phyloP scores from a whole-genome alignment of 495 filamentous ascomycete species.

The Xylaria curta region DNA sequence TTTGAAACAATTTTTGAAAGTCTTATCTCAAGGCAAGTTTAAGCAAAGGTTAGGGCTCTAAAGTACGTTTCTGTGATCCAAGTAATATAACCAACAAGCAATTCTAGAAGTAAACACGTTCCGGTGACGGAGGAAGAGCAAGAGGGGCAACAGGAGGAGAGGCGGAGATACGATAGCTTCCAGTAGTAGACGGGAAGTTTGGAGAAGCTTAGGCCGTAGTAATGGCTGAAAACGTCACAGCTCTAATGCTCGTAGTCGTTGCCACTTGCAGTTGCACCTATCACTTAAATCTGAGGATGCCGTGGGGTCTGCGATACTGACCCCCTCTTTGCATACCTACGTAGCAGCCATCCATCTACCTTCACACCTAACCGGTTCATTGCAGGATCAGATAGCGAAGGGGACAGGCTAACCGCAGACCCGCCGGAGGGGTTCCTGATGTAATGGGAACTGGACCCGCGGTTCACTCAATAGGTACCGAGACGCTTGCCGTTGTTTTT shows the following conservation, averaged over 20 bases:
- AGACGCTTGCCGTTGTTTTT: slow-evolving; percentile 9
- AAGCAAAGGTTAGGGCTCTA: neutral
- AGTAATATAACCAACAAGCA: neutral
- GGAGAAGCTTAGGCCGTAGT: neutral
- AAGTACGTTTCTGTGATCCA: neutral
- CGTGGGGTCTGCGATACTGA: neutral
- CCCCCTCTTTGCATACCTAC: neutral
- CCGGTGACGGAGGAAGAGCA: neutral
- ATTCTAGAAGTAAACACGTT: neutral
- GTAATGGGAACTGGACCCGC: neutral
- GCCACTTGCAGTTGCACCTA: neutral
- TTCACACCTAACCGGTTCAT: neutral
- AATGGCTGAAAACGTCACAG: neutral
- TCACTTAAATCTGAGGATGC: neutral
- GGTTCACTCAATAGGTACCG: neutral
- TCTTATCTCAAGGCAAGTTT: neutral
- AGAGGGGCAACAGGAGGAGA: neutral
- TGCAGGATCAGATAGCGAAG: neutral
- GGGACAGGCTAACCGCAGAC: neutral
- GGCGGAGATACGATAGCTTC: slow-evolving; percentile 6
- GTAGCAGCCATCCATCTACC: neutral
- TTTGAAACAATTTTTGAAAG: neutral
- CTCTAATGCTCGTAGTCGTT: neutral
- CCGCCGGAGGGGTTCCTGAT: neutral
- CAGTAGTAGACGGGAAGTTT: neutral